These are phyloP conservation scores for Daldinia concentrica DNA, from an alignment of 495 filamentous ascomycete genomes.

Conservation along the genomic window DNA sequence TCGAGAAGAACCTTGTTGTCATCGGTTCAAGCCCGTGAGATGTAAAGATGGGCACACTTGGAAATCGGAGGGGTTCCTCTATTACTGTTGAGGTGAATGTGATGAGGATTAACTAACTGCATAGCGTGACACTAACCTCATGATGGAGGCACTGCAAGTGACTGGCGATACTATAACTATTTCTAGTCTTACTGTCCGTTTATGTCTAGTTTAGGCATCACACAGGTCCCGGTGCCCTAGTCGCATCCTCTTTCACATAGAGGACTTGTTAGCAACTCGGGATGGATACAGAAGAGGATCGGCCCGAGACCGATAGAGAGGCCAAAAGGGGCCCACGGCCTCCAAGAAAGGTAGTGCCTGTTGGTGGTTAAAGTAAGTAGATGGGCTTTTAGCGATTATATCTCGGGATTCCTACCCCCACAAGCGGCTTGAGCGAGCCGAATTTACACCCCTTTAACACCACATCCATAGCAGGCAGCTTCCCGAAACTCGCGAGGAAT, in stretches of 20 bases:
- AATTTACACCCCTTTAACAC: constrained; percentile 14
- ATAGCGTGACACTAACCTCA: background rate
- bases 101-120: constrained; percentile 24
- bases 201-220: background rate
- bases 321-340: background rate
- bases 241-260: constrained; percentile 1
- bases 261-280: constrained; percentile 4
- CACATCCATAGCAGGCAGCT: constrained; percentile 12
- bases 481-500: background rate
- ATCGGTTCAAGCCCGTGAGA: background rate
- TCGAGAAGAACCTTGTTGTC: background rate
- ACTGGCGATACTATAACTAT: constrained; percentile 10
- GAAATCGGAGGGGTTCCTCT: background rate
- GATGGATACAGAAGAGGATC: constrained; percentile 24
- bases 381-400: constrained; percentile 6
- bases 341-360: constrained; percentile 12
- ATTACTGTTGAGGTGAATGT: constrained; percentile 1
- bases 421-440: constrained; percentile 10
- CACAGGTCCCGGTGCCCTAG: background rate
- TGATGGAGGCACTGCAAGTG: background rate
- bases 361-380: constrained; percentile 32
- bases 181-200: background rate
- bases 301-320: constrained; percentile 29
- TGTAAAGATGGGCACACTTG: background rate
- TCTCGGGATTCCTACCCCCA: constrained; percentile 9